phyloP scores from a whole-genome alignment of 805 yeast species.

The Zygotorulaspora sp. region DNA sequence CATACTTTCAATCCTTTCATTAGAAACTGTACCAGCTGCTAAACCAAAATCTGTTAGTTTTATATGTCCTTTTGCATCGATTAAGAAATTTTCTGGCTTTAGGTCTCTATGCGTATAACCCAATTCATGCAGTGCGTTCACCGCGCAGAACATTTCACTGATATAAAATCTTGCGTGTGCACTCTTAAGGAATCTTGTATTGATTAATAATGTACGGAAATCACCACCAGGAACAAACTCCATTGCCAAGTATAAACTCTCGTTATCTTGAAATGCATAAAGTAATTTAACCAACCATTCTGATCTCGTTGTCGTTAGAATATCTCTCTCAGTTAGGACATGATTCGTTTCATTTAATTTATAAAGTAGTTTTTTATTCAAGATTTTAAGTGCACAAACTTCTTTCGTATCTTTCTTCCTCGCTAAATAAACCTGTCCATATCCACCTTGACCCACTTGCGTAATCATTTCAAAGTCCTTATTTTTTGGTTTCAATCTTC shows the following conservation, averaged over 20 bases:
- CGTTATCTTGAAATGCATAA: conserved; percentile 92
- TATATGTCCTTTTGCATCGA: conserved; percentile 86
- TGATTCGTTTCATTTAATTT: conserved; percentile 94
- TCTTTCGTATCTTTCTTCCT: conserved; percentile 91
- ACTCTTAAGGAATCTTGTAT: conserved; percentile 88
- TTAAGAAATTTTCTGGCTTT: conserved; percentile 90
- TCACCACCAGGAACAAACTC: conserved; percentile 99
- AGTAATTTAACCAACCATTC: conserved; percentile 93
- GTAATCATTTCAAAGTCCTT: conserved; percentile 95
- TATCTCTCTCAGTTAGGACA: conserved; percentile 93
- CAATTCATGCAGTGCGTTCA: conserved; percentile 86
- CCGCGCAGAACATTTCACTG: conserved; percentile 93
- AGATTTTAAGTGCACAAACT: conserved; percentile 88
- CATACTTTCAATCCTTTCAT: conserved; percentile 91
- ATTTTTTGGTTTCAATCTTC: conserved; percentile 87
- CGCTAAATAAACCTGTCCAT: conserved; percentile 97
- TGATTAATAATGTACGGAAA: conserved; percentile 87
- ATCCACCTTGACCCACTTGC: conserved; percentile 99
- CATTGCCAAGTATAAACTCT: conserved; percentile 92
- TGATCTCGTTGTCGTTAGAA: conserved; percentile 88
- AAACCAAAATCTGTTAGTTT: conserved; percentile 94
- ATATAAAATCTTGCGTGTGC: conserved; percentile 94
- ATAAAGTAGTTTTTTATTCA: conserved; percentile 79
- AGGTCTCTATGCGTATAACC: conserved; percentile 97
- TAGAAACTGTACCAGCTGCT: conserved; percentile 93